Evolutionary conservation across 2,329 filamentous ascomycete species (phyloP).

Genomic region (Cladosporium sp.): DNA sequence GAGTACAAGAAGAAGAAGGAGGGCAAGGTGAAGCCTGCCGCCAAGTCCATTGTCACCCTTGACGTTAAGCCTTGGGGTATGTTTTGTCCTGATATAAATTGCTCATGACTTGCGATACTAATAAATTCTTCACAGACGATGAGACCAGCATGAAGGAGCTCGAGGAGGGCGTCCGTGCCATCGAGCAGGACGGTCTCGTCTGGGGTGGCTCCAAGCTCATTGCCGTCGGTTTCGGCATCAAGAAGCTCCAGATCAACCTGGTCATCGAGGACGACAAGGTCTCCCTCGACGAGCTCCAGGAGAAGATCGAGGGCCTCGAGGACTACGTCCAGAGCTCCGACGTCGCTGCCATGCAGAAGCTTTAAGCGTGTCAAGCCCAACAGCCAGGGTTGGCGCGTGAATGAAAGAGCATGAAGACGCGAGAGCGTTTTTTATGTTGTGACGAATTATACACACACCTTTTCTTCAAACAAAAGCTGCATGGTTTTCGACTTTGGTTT

Average conservation of each 20-base stretch:
- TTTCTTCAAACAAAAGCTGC: conserved; percentile 6
- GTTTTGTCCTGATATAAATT: conserved; percentile 34
- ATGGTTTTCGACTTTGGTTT: conserved; percentile 19
- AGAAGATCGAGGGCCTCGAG: conserved; percentile 81
- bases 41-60: conserved; percentile 94
- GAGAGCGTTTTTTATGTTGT: background rate
- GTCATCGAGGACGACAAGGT: conserved; percentile 98
- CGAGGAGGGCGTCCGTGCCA: conserved; percentile 75
- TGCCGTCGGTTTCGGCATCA: conserved; percentile 93
- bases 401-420: background rate
- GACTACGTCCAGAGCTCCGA: conserved; percentile 96
- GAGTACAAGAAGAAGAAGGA: conserved; percentile 98
- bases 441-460: background rate
- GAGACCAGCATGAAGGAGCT: conserved; percentile 88
- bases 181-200: conserved; percentile 90
- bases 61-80: conserved; percentile 99
- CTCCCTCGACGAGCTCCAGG: conserved; percentile 81
- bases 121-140: conserved; percentile 58
- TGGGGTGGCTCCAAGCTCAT: conserved; percentile 93
- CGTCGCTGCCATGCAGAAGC: conserved; percentile 86
- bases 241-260: conserved; percentile 98
- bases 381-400: conserved; percentile 12
- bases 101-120: background rate
- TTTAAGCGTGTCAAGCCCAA: conserved; percentile 56
- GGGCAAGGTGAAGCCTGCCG: conserved; percentile 82